Conservation (phyloP, 345 rosid genomes). For the Lepidium aucheri region DNA sequence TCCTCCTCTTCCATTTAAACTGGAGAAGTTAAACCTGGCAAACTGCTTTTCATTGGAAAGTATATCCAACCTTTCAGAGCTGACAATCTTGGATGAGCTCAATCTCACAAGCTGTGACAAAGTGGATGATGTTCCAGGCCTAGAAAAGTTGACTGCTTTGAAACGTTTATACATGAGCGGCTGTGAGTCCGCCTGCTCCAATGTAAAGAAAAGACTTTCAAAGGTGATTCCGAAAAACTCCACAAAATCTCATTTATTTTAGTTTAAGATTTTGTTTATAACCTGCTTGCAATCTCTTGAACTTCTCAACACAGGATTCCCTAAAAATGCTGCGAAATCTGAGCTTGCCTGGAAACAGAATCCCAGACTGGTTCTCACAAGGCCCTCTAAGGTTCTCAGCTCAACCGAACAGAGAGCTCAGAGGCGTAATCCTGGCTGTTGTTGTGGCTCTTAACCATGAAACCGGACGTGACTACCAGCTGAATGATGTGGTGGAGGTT, state of each 20-base stretch:
- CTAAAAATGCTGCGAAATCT: constrained; percentile 35
- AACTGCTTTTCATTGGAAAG: constrained; percentile 23
- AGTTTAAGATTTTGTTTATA: neutral
- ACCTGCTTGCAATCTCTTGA: neutral
- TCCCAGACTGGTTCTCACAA: constrained; percentile 52
- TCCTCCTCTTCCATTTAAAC: constrained; percentile 12
- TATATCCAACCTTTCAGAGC: constrained; percentile 8
- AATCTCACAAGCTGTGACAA: constrained; percentile 18
- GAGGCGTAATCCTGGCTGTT: constrained; percentile 38
- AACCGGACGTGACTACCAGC: constrained; percentile 16
- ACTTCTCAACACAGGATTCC: constrained; percentile 28
- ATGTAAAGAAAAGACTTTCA: constrained; percentile 13
- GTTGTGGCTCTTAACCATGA: constrained; percentile 37
- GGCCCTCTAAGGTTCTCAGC: constrained; percentile 25
- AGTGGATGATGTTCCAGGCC: constrained; percentile 18
- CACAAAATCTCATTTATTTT: neutral
- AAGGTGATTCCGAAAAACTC: neutral
- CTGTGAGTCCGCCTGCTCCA: neutral
- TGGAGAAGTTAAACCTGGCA: constrained; percentile 15
- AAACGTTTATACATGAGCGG: constrained; percentile 12
- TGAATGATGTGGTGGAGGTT: constrained; percentile 32
- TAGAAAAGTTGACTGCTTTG: neutral
- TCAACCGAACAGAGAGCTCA: constrained; percentile 33
- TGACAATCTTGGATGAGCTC: neutral
- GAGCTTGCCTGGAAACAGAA: constrained; percentile 50